Conservation (phyloP, 2,329 filamentous ascomycete species). For the Aureobasidium sp. region DNA sequence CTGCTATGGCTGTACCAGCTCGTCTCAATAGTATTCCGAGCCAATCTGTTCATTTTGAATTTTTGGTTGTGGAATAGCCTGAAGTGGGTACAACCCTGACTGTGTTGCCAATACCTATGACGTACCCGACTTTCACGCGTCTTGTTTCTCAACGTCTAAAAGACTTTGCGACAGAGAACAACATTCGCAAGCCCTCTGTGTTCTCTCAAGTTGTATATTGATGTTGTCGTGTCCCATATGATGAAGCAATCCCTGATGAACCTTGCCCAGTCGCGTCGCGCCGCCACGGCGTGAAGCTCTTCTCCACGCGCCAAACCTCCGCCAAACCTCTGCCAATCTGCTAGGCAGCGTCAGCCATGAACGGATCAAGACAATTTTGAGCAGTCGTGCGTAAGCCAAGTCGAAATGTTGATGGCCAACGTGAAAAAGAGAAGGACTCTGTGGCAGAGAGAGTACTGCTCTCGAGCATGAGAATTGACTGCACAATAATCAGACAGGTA, state of each 20-base stretch:
- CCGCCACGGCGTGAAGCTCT: neutral
- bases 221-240: neutral
- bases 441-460: too few species aligned
- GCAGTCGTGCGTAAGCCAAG: neutral
- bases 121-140: neutral
- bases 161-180: neutral
- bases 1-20: too few species aligned
- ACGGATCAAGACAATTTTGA: neutral
- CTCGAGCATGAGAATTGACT: neutral
- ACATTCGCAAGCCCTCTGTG: neutral
- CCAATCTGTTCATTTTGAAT: too few species aligned
- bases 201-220: too few species aligned
- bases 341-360: slow-evolving; percentile 21
- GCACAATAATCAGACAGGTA: neutral
- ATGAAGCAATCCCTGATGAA: neutral
- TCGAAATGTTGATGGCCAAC: neutral
- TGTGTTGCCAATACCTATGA: neutral
- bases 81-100: neutral
- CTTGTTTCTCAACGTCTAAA: neutral
- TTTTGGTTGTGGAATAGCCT: too few species aligned
- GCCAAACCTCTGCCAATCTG: slow-evolving; percentile 5
- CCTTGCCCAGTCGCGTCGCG: slow-evolving; percentile 5
- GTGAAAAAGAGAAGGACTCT: neutral
- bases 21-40: too few species aligned
- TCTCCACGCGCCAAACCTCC: neutral